phyloP scores from a whole-genome alignment of 768 basidiomycete species.

The Panellus pusillus region DNA sequence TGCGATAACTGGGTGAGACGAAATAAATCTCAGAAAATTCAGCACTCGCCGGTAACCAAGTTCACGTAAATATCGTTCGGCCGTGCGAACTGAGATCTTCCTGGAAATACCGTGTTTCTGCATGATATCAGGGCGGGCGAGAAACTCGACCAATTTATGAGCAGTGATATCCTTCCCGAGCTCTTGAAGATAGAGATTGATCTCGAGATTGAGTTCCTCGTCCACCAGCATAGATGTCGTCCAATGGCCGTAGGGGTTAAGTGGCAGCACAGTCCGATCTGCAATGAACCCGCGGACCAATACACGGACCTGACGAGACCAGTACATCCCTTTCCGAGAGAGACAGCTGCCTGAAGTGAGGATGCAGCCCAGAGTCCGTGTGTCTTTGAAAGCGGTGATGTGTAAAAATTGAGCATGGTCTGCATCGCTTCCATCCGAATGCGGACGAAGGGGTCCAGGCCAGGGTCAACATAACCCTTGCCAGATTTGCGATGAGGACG shows the following conservation, averaged over 20 bases:
- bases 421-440: neutral
- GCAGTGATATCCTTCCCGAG: constrained; percentile 24
- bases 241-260: constrained; percentile 14
- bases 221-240: constrained; percentile 14
- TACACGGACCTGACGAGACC: neutral
- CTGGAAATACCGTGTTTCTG: too few relatives aligned
- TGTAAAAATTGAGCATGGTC: neutral
- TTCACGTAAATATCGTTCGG: too few relatives aligned
- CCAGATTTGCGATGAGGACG: too few relatives aligned
- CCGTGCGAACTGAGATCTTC: too few relatives aligned
- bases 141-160: too few relatives aligned
- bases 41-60: too few relatives aligned
- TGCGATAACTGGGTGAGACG: too few relatives aligned
- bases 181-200: constrained; percentile 22
- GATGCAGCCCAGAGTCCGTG: neutral
- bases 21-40: too few relatives aligned
- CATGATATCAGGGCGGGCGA: too few relatives aligned
- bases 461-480: constrained; percentile 6
- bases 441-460: neutral
- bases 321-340: neutral
- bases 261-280: neutral
- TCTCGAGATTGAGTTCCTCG: constrained; percentile 17
- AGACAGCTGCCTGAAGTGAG: neutral
- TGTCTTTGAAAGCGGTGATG: neutral
- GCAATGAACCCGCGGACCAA: neutral